Conservation (phyloP, 805 yeast species). For the Kurtzmaniella fragi region DNA sequence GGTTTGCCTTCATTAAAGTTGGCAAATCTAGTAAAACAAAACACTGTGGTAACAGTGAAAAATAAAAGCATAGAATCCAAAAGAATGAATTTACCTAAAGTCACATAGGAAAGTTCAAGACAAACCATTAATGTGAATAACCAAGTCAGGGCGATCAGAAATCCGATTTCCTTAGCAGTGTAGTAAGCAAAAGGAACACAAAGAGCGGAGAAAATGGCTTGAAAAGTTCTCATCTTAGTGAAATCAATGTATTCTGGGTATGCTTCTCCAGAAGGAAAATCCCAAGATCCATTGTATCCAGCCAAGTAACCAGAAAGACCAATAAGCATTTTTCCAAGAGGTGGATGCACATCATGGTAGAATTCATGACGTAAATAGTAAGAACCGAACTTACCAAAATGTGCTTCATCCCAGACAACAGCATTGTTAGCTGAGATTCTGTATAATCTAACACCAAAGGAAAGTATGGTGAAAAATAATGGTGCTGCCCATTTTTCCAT, state of each 20-base stretch:
- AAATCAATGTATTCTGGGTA: slow-evolving; percentile 62
- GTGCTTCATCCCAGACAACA: slow-evolving; percentile 90
- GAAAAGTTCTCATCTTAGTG: slow-evolving; percentile 65
- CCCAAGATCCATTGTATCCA: slow-evolving; percentile 78
- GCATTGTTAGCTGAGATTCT: slow-evolving; percentile 50
- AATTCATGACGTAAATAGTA: slow-evolving; percentile 74
- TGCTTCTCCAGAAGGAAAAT: slow-evolving; percentile 59
- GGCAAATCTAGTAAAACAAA: slow-evolving; percentile 68
- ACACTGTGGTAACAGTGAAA: slow-evolving; percentile 76
- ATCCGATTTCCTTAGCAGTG: slow-evolving; percentile 58
- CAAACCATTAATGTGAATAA: slow-evolving; percentile 59
- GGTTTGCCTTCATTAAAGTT: slow-evolving; percentile 43
- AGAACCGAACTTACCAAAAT: slow-evolving; percentile 83
- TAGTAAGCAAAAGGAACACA: slow-evolving; percentile 69
- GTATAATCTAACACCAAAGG: slow-evolving; percentile 63
- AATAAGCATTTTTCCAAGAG: slow-evolving; percentile 75
- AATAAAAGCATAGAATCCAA: slow-evolving; percentile 73
- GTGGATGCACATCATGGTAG: slow-evolving; percentile 86
- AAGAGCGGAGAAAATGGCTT: slow-evolving; percentile 61
- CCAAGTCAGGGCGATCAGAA: slow-evolving; percentile 47
- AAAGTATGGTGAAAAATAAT: slow-evolving; percentile 58
- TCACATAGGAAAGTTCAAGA: slow-evolving; percentile 64
- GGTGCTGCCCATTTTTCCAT: slow-evolving; percentile 46
- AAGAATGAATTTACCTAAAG: slow-evolving; percentile 68
- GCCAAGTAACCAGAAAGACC: slow-evolving; percentile 77